phyloP scores from a whole-genome alignment of 2,329 filamentous ascomycete genomes.

The Volutella citrinella region DNA sequence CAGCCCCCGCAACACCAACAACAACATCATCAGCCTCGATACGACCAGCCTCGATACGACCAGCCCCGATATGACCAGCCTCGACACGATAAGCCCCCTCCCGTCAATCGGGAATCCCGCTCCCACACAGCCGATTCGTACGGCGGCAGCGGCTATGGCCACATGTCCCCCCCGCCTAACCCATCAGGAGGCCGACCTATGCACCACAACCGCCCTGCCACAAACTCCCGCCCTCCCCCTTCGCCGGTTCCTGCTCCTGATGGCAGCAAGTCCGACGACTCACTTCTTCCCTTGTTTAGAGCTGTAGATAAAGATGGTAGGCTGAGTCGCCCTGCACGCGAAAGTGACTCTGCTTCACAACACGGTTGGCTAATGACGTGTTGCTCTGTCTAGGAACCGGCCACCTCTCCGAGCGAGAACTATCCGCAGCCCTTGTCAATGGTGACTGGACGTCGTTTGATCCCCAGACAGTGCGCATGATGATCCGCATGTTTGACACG shows the following conservation, averaged over 20 bases:
- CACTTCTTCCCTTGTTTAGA: constrained; percentile 79
- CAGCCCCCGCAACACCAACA: constrained; percentile 28
- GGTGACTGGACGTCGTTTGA: constrained; percentile 96
- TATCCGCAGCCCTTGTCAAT: constrained; percentile 89
- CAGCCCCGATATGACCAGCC: constrained; percentile 18
- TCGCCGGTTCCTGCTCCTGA: constrained; percentile 57
- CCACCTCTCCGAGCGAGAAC: constrained; percentile 79
- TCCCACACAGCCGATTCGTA: constrained; percentile 21
- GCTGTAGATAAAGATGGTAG: constrained; percentile 84
- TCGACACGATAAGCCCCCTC: constrained; percentile 50
- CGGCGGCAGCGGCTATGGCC: constrained; percentile 35
- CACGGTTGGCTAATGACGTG: too few relatives aligned
- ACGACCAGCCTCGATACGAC: constrained; percentile 24
- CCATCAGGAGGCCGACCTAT: constrained; percentile 39
- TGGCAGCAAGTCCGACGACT: constrained; percentile 43
- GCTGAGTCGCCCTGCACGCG: constrained; percentile 22
- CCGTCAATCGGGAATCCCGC: constrained; percentile 28
- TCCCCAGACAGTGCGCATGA: constrained; percentile 91
- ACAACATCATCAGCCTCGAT: constrained; percentile 31
- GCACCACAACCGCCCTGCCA: constrained; percentile 49
- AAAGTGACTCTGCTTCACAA: too few relatives aligned
- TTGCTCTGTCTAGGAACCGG: constrained; percentile 67
- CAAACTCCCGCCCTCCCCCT: constrained; percentile 61
- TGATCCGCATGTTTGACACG: constrained; percentile 99
- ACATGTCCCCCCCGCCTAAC: constrained; percentile 50